Conservation (phyloP, 306 rosid genomes). For the Canavalia ensiformis region DNA sequence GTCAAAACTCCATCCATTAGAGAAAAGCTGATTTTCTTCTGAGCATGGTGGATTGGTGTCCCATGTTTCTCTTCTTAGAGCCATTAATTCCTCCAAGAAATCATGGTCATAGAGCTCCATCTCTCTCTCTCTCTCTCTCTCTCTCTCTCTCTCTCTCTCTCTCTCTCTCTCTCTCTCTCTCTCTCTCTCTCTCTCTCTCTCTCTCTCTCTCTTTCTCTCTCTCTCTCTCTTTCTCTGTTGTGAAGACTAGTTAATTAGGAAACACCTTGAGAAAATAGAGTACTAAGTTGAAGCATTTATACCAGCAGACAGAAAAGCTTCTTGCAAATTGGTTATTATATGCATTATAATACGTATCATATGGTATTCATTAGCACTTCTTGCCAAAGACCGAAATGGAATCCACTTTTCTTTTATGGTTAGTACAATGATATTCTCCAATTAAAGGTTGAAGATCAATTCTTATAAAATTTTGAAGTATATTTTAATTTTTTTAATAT, state of each 20-base stretch:
- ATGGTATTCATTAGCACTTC: constrained; percentile 37
- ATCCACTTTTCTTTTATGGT: constrained; percentile 43
- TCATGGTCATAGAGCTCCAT: constrained; percentile 71
- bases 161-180: constrained; percentile 43
- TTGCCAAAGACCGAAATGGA: constrained; percentile 50
- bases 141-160: constrained; percentile 37
- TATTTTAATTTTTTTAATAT: no score
- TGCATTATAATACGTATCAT: constrained; percentile 27
- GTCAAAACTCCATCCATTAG: constrained; percentile 59
- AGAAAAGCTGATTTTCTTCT: constrained; percentile 61
- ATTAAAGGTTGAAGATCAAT: no score
- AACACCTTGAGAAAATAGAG: constrained; percentile 56
- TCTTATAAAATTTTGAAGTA: no score
- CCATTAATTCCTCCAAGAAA: constrained; percentile 70
- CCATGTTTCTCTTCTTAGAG: constrained; percentile 69
- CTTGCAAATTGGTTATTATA: constrained; percentile 43
- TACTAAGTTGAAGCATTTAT: constrained; percentile 58
- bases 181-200: constrained; percentile 34
- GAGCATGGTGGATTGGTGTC: constrained; percentile 61
- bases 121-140: constrained; percentile 33
- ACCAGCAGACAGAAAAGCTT: constrained; percentile 50
- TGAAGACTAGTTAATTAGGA: constrained; percentile 53
- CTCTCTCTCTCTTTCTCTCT: constrained; percentile 32
- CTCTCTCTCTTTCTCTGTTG: constrained; percentile 39
- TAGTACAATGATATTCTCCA: no score